Evolutionary conservation across 1,284 basidiomycete genomes (phyloP).

Genomic region (Ganoderma resinaceum): DNA sequence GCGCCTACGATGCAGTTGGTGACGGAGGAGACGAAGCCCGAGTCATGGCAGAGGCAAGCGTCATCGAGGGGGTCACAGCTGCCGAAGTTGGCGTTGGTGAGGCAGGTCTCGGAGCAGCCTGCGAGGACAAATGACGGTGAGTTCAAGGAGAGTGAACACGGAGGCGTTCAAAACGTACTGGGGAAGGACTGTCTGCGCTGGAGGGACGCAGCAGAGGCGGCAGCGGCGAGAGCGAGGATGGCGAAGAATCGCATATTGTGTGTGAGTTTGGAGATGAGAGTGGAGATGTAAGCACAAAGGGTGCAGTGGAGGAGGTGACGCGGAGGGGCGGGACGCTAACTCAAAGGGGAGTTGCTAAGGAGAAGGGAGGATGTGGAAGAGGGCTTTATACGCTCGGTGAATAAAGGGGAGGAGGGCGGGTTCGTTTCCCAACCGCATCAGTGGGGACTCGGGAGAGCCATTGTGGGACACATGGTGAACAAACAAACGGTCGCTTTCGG

Average conservation of each 20-base stretch:
- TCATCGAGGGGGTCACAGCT: conserved; percentile 52
- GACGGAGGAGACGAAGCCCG: conserved; percentile 51
- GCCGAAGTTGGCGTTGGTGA: conserved; percentile 47
- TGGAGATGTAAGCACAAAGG: conserved; percentile 30
- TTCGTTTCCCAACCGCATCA: conserved; percentile 20
- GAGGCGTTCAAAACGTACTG: conserved; percentile 41
- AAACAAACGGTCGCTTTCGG: conserved; percentile 27
- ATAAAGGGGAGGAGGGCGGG: conserved; percentile 1
- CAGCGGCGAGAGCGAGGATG: conserved; percentile 49
- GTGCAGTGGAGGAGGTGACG: conserved; percentile 19
- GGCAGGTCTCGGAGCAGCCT: conserved; percentile 61
- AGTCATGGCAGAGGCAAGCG: conserved; percentile 58
- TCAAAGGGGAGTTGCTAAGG: conserved; percentile 36
- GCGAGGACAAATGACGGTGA: conserved; percentile 3
- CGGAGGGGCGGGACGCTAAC: conserved; percentile 24
- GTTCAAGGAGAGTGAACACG: not conserved
- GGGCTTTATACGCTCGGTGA: conserved; percentile 25
- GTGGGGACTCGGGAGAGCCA: conserved; percentile 5
- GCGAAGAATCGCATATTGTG: conserved; percentile 62
- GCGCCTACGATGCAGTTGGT: conserved; percentile 52
- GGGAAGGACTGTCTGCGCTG: conserved; percentile 45
- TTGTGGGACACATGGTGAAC: conserved; percentile 27
- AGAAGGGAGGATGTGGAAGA: conserved; percentile 9
- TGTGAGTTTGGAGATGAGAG: conserved; percentile 27
- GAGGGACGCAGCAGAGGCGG: conserved; percentile 44